Base-by-base conservation (phyloP, 148 eudicot genomes). In the Dianthus caryophyllus region DNA sequence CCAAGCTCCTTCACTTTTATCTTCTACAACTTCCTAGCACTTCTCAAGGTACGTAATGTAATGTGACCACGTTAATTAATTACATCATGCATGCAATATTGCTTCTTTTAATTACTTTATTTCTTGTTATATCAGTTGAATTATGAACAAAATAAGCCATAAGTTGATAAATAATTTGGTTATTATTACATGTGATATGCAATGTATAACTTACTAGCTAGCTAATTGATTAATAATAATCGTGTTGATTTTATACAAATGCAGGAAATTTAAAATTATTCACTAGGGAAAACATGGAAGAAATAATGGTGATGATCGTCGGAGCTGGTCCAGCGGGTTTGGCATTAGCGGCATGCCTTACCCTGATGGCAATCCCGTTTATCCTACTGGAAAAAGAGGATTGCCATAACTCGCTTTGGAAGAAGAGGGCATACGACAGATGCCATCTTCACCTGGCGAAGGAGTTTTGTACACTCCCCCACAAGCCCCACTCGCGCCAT, bases 401-500 rank as follows among this genome's bases (percentile, higher is more conserved):
- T 68, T 84, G 91, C 53, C 76, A 30, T 9, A 77, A 76, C 39
- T 78, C 80, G 2, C 71, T 82, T 0, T 84, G 86, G 86, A 81
- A 75, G 17, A 82, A 87, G 46, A 54, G 74, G 26, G 26, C 88
- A 12, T 87, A 87, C 8, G 84, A 87, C 66, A 38, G 84, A 0
- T 69, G 83, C 12, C 80, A 79, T 29, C 88, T 86, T 8, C 91
- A 86, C 46, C 43, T 86, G 12, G 78, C 80, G 0, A 86, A 84
- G 33, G 64, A 77, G 9, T 76, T 81, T 46, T 84, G 85, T 46
- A 29, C 69, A 0, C 44, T 86, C 0, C 86, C 88, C 1, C 60
- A 38, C 9, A 75, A 31, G 59, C 78, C 83, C 0, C 79, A 77
- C 46, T 64, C 77, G 1, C 53, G 71, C 0, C n/a, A 26, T 10